These are phyloP conservation scores for Echria macrotheca DNA, from an alignment of 495 filamentous ascomycete species.

Conservation along the genomic window DNA sequence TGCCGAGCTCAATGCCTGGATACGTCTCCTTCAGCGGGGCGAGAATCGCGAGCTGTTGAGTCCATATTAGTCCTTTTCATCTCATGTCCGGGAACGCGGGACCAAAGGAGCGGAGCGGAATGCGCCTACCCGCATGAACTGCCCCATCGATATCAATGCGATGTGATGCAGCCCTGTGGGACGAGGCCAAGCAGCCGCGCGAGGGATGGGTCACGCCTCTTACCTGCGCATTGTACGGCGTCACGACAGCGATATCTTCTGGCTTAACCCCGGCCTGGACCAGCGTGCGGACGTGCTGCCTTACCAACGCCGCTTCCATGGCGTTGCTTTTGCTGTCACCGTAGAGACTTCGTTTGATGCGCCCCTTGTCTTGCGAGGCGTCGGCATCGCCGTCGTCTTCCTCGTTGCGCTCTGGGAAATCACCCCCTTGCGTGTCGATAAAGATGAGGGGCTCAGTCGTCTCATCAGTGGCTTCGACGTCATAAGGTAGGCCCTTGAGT, in stretches of 20 bases:
- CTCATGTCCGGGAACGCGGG: neutral
- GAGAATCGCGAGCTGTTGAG: conserved; percentile 60
- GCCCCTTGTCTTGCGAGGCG: conserved; percentile 22
- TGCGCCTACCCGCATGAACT: conserved; percentile 7
- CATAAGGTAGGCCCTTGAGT: conserved; percentile 73
- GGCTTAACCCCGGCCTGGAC: conserved; percentile 71
- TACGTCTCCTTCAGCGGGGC: conserved; percentile 73
- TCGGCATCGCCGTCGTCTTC: conserved; percentile 20
- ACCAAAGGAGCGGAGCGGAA: neutral
- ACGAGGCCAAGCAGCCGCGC: neutral
- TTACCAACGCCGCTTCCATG: conserved; percentile 79
- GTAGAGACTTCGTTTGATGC: conserved; percentile 38
- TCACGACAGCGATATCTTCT: conserved; percentile 87
- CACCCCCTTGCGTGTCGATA: conserved; percentile 92
- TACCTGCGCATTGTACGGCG: conserved; percentile 90
- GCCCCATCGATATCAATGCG: conserved; percentile 18
- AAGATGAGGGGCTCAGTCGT: conserved; percentile 85
- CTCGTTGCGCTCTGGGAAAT: conserved; percentile 56
- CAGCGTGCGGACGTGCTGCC: conserved; percentile 64
- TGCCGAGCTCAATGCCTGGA: conserved; percentile 82
- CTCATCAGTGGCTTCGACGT: conserved; percentile 76
- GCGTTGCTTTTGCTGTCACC: conserved; percentile 93
- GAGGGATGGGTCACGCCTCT: neutral
- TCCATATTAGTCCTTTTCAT: conserved; percentile 2
- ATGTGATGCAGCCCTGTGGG: conserved; percentile 1